Percentiles rank a stretch among this genome's conserved stretches.
These are phyloP conservation scores for Steccherinum ochraceum DNA, from an alignment of 768 basidiomycete genomes.

Conservation along the genomic window DNA sequence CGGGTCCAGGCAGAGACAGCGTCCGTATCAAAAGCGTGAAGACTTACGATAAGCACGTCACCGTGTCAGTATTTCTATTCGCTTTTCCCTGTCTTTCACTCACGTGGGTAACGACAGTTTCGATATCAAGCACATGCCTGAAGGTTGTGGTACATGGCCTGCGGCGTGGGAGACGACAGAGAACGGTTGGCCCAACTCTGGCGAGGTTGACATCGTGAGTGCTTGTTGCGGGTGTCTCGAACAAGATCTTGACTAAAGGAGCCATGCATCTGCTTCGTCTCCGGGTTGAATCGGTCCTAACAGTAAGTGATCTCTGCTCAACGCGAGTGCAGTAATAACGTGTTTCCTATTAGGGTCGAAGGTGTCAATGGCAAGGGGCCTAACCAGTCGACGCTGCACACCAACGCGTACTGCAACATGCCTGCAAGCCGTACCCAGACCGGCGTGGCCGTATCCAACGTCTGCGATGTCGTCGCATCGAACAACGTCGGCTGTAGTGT, in stretches of 20 bases:
- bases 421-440: slow-evolving; percentile 16
- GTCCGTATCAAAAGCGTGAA: slow-evolving; percentile 51
- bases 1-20: slow-evolving; percentile 52
- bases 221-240: neutral
- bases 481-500: neutral
- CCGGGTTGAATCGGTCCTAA: too few relatives aligned
- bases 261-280: too few relatives aligned
- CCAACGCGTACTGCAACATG: slow-evolving; percentile 22
- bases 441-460: slow-evolving; percentile 15
- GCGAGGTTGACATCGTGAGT: slow-evolving; percentile 35
- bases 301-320: too few relatives aligned
- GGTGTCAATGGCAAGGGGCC: slow-evolving; percentile 51
- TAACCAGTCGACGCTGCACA: slow-evolving; percentile 53
- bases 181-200: slow-evolving; percentile 40
- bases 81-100: too few relatives aligned
- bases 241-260: too few relatives aligned
- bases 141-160: slow-evolving; percentile 45
- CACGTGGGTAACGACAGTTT: slow-evolving; percentile 21
- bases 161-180: slow-evolving; percentile 49
- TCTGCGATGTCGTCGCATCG: neutral
- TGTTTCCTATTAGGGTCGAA: slow-evolving; percentile 27
- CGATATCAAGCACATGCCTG: slow-evolving; percentile 54
- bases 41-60: slow-evolving; percentile 40
- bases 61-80: slow-evolving; percentile 16
- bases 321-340: too few relatives aligned